phyloP scores from a whole-genome alignment of 306 rosid genomes.

The Begonia masoniana region DNA sequence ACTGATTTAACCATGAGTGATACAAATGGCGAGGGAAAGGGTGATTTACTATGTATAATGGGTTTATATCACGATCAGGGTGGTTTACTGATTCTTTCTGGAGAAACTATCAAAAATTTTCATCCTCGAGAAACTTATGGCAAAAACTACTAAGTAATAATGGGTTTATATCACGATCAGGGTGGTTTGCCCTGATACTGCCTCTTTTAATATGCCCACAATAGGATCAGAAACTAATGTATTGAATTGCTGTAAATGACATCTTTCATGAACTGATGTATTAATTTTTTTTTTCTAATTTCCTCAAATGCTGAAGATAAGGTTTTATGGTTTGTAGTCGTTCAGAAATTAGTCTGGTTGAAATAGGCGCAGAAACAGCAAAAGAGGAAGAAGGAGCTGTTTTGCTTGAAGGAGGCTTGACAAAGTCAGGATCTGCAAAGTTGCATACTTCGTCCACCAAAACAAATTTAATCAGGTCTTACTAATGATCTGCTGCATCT shows the following conservation, averaged over 20 bases:
- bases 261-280: not conserved
- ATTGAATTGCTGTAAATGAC: not conserved
- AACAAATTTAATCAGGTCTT: constrained; percentile 68
- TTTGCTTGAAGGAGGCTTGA: constrained; percentile 83
- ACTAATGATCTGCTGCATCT: constrained; percentile 6
- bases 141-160: no score
- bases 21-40: no score
- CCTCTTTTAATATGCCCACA: no score
- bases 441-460: constrained; percentile 46
- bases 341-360: constrained; percentile 75
- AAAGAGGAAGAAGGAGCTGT: constrained; percentile 80
- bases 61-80: no score
- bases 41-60: no score
- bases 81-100: no score
- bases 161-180: no score
- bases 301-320: constrained; percentile 10
- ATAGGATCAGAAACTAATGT: no score
- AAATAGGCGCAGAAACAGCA: constrained; percentile 58
- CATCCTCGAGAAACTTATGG: no score
- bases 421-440: constrained; percentile 72
- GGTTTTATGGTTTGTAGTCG: constrained; percentile 45
- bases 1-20: no score
- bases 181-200: no score
- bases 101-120: no score
- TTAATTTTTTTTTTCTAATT: constrained; percentile 3